These are phyloP conservation scores for Wallacemonas sp. DNA, from an alignment of 208 protist genomes.

Conservation along the genomic window DNA sequence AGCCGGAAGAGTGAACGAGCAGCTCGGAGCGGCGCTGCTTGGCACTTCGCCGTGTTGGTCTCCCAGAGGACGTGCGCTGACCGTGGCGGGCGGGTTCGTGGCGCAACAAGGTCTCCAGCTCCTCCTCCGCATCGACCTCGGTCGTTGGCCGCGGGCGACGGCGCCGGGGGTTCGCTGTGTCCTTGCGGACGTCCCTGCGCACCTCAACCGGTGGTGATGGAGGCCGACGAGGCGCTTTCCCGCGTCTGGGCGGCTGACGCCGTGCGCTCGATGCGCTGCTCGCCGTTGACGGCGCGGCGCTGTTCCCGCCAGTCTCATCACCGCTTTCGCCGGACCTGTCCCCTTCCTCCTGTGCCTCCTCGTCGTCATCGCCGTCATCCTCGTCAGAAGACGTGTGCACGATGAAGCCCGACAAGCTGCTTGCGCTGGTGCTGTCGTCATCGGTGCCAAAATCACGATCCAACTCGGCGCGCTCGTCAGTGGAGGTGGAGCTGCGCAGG, in stretches of 20 bases:
- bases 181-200: too few species aligned
- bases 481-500: conserved; percentile 67
- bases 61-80: too few species aligned
- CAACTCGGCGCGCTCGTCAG: conserved; percentile 50
- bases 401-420: conserved; percentile 59
- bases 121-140: background rate
- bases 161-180: too few species aligned
- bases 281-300: too few species aligned
- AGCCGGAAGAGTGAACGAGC: background rate
- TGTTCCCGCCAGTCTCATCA: too few species aligned
- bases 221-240: background rate
- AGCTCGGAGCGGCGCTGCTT: background rate
- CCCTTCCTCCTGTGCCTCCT: background rate
- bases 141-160: background rate
- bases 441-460: conserved; percentile 37
- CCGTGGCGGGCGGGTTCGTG: background rate
- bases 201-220: too few species aligned
- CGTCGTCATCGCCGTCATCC: conserved; percentile 18
- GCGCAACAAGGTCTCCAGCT: background rate
- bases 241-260: background rate
- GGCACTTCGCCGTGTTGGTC: too few species aligned
- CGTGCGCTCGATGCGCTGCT: too few species aligned
- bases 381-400: conserved; percentile 52
- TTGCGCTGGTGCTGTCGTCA: conserved; percentile 21
- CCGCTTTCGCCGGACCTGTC: too few species aligned